Evolutionary conservation across 306 rosid genomes (phyloP).

Genomic region (Cicer cuneatum): DNA sequence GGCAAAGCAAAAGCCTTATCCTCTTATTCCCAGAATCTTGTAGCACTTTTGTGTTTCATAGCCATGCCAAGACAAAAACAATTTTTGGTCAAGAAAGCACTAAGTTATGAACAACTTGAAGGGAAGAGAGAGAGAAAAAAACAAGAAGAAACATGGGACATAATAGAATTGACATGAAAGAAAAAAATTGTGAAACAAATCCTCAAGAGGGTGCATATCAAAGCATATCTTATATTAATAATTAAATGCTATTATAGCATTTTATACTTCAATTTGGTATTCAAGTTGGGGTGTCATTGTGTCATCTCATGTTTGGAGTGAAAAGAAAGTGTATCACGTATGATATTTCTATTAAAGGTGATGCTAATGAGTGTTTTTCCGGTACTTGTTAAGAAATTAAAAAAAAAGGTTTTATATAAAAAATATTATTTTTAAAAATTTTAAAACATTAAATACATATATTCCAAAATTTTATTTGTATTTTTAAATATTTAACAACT

Average conservation of each 20-base stretch:
- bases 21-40: conserved; percentile 42
- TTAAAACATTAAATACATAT: too few relatives aligned
- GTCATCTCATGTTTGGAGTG: conserved; percentile 43
- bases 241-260: conserved; percentile 31
- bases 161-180: conserved; percentile 43
- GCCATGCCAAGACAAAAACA: conserved; percentile 46
- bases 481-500: too few relatives aligned
- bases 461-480: too few relatives aligned
- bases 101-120: neutral
- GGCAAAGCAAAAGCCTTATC: conserved; percentile 34
- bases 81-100: conserved; percentile 34
- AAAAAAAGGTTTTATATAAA: too few relatives aligned
- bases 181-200: conserved; percentile 40
- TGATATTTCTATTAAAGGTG: neutral
- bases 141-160: conserved; percentile 32
- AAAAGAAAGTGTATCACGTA: conserved; percentile 7
- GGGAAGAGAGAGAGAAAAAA: neutral
- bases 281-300: conserved; percentile 37
- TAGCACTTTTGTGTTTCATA: conserved; percentile 37
- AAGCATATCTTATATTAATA: conserved; percentile 45
- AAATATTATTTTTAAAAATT: too few relatives aligned
- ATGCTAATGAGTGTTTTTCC: too few relatives aligned
- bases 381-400: too few relatives aligned
- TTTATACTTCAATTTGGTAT: conserved; percentile 33
- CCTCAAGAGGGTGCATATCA: conserved; percentile 58